phyloP scores from a whole-genome alignment of 1,284 basidiomycete species.

The Phellopilus nigrolimitatus region DNA sequence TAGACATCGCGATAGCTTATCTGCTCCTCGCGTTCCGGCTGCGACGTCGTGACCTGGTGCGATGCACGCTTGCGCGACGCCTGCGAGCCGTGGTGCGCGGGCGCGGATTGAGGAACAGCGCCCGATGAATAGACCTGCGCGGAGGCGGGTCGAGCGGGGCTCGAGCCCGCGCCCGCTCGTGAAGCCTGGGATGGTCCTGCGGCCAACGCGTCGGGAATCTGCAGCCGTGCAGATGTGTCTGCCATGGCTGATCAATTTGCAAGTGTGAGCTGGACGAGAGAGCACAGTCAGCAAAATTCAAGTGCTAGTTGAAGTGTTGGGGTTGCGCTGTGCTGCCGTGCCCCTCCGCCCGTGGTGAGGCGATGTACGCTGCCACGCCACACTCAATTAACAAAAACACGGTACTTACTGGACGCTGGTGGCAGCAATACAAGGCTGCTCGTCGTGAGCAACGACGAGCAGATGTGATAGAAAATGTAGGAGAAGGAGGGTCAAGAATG shows the following conservation, averaged over 20 bases:
- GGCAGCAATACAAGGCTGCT: neutral
- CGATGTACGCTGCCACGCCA: constrained; percentile 6
- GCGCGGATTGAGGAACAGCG: constrained; percentile 26
- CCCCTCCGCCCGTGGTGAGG: too few species aligned
- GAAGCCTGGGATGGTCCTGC: constrained; percentile 43
- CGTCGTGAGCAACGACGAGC: constrained; percentile 9
- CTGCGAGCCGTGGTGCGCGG: constrained; percentile 30
- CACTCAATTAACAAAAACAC: neutral
- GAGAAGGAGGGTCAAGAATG: neutral
- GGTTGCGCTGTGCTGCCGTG: too few species aligned
- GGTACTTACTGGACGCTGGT: too few species aligned
- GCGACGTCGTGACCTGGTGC: constrained; percentile 45
- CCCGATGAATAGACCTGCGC: constrained; percentile 43
- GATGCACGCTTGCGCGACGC: constrained; percentile 42
- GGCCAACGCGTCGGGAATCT: constrained; percentile 41
- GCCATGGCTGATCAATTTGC: constrained; percentile 1
- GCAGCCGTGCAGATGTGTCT: constrained; percentile 29
- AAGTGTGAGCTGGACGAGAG: neutral
- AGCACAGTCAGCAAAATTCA: constrained; percentile 4
- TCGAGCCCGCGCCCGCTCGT: constrained; percentile 1
- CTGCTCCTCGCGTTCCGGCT: constrained; percentile 38
- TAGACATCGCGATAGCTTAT: constrained; percentile 66
- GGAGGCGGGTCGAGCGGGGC: constrained; percentile 34
- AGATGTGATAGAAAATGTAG: neutral
- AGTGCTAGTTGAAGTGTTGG: constrained; percentile 1